Percentiles rank a stretch among this genome's conserved stretches.
Evolutionary conservation across 2,329 filamentous ascomycete genomes (phyloP).

Genomic region (Hypoxylon sp.): DNA sequence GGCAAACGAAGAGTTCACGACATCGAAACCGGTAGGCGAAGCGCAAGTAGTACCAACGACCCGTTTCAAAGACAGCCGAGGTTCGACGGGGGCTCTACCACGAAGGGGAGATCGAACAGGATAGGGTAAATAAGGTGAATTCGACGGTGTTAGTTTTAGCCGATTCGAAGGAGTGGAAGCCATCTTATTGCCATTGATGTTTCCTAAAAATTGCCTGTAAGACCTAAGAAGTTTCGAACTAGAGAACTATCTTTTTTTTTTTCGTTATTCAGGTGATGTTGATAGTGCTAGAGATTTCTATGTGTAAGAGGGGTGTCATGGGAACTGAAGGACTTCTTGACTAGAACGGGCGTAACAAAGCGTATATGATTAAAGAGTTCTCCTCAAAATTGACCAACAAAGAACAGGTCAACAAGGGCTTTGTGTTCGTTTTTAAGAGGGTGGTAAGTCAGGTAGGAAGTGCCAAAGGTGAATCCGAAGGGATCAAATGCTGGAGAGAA

Average conservation of each 20-base stretch:
- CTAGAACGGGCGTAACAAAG: constrained; percentile 30
- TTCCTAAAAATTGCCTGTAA: constrained; percentile 23
- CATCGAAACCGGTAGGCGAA: constrained; percentile 88
- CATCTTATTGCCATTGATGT: constrained; percentile 67
- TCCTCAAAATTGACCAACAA: constrained; percentile 5
- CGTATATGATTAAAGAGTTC: constrained; percentile 10
- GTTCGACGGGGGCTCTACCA: constrained; percentile 61
- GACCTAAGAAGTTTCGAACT: constrained; percentile 15
- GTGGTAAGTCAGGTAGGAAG: constrained; percentile 12
- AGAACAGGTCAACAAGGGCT: constrained; percentile 20
- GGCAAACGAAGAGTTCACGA: constrained; percentile 81
- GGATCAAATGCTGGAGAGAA: constrained; percentile 41
- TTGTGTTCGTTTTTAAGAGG: constrained; percentile 20
- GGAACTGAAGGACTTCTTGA: constrained; percentile 24
- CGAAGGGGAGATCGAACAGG: constrained; percentile 72
- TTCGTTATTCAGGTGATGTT: constrained; percentile 44
- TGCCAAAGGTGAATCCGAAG: constrained; percentile 29
- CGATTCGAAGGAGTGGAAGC: constrained; percentile 69
- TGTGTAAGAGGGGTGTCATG: constrained; percentile 42
- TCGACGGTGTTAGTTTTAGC: constrained; percentile 79
- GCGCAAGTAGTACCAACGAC: constrained; percentile 92
- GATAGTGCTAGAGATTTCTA: constrained; percentile 42
- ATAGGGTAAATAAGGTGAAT: constrained; percentile 75
- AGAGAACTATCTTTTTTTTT: constrained; percentile 18
- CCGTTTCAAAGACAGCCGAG: constrained; percentile 78